These are phyloP conservation scores for Fimicolochytrium jonesii DNA, from an alignment of 192 early-diverging fungal genomes.

Conservation along the genomic window DNA sequence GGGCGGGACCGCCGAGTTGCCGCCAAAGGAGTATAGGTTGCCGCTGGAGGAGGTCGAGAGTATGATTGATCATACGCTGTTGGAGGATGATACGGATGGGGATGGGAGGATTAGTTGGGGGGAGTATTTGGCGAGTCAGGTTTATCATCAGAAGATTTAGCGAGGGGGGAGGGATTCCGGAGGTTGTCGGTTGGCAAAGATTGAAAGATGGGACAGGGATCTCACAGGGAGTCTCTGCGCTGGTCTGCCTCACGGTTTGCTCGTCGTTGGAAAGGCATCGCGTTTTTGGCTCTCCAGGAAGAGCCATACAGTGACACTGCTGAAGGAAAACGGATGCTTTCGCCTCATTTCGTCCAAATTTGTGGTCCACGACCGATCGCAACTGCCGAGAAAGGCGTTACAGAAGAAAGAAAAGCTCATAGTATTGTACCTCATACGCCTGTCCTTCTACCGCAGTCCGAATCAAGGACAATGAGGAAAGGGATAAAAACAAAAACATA, in stretches of 20 bases:
- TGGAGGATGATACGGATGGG: slow-evolving; percentile 70
- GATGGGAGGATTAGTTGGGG: slow-evolving; percentile 57
- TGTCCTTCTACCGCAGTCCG: not conserved
- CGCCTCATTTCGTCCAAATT: not conserved
- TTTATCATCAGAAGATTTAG: slow-evolving; percentile 25
- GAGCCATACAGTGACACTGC: not conserved
- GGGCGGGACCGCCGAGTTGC: slow-evolving; percentile 20
- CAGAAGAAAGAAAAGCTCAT: not conserved
- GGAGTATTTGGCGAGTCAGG: slow-evolving; percentile 40
- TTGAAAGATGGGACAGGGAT: no score
- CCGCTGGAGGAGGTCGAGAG: slow-evolving; percentile 45
- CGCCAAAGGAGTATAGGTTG: slow-evolving; percentile 1
- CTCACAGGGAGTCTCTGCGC: no score
- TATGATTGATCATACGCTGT: slow-evolving; percentile 70
- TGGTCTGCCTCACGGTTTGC: no score
- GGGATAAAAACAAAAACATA: not conserved
- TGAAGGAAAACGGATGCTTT: not conserved
- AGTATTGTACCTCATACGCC: not conserved
- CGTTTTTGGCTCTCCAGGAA: not conserved
- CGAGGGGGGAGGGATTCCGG: no score
- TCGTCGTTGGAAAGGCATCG: no score
- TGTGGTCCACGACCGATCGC: not conserved
- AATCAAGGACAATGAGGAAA: not conserved
- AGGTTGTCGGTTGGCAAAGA: no score
- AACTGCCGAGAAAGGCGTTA: not conserved